A percentile compares a stretch with the other conserved stretches of the same genome.
phyloP scores from a whole-genome alignment of 2,329 filamentous ascomycete genomes.

The Cladophialophora psammophila region DNA sequence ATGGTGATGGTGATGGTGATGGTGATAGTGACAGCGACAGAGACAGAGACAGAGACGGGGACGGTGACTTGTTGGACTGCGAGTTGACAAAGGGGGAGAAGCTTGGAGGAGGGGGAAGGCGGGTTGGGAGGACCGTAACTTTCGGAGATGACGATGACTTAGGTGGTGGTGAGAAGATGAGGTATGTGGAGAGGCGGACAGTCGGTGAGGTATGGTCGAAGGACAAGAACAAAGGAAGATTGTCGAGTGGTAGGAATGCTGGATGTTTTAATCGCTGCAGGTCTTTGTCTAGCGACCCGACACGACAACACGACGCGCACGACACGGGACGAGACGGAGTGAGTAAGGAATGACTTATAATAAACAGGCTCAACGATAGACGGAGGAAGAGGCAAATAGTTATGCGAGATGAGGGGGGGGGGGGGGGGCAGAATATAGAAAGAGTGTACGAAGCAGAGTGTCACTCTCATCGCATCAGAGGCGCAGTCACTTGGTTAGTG shows the following conservation, averaged over 20 bases:
- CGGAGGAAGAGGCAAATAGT: not conserved
- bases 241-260: not conserved
- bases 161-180: not conserved
- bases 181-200: not conserved
- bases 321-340: not conserved
- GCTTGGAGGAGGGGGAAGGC: not conserved
- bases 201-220: not conserved
- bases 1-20: not conserved
- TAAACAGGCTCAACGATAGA: conserved; percentile 14
- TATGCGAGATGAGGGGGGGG: not conserved
- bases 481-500: not conserved
- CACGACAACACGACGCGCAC: no score
- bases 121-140: not conserved
- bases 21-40: no score
- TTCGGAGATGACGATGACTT: not conserved
- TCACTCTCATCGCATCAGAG: not conserved
- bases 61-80: not conserved
- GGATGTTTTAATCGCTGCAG: not conserved
- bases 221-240: not conserved
- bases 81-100: not conserved
- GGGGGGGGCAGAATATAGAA: not conserved
- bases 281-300: not conserved
- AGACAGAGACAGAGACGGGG: no score
- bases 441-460: not conserved
- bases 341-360: not conserved